Conservation (phyloP, 305 asterid genomes). For the Striga hermonthica region DNA sequence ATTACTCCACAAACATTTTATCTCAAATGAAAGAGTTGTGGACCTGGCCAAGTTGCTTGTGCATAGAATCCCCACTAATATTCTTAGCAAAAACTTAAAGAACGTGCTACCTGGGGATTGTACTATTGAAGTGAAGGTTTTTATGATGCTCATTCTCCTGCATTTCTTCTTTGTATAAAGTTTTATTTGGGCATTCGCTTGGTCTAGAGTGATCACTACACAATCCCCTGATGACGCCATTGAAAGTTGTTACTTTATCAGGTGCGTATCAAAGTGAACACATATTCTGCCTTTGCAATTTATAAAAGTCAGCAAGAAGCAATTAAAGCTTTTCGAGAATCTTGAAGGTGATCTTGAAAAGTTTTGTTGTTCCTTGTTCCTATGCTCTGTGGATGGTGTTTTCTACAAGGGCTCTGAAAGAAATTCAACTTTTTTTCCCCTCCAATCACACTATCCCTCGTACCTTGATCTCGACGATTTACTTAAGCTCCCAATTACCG, state of each 20-base stretch:
- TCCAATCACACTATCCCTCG: conserved; percentile 29
- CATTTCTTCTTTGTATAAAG: neutral
- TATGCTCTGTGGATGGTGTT: neutral
- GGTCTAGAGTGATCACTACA: neutral
- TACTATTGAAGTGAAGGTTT: conserved; percentile 64
- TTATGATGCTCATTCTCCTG: conserved; percentile 13
- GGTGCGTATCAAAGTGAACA: conserved; percentile 42
- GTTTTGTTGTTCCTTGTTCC: conserved; percentile 37
- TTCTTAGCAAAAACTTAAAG: conserved; percentile 55
- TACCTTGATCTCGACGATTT: conserved; percentile 36
- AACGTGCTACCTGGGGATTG: conserved; percentile 69
- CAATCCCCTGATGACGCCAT: conserved; percentile 6
- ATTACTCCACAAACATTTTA: conserved; percentile 22
- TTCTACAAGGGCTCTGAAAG: no score
- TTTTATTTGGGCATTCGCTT: no score
- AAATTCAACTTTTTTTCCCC: neutral
- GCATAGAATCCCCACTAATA: conserved; percentile 69
- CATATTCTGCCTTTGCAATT: conserved; percentile 57
- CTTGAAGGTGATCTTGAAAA: conserved; percentile 59
- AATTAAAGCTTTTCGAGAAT: conserved; percentile 50
- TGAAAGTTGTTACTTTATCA: conserved; percentile 28
- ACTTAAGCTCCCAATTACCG: conserved; percentile 51
- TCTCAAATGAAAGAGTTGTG: conserved; percentile 44
- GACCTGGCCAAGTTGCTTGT: conserved; percentile 58
- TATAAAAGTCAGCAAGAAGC: conserved; percentile 66